A percentile compares a stretch with the other conserved stretches of the same genome.
Conservation (phyloP, 148 eudicot genomes). For the Vaccinium myrtillus region DNA sequence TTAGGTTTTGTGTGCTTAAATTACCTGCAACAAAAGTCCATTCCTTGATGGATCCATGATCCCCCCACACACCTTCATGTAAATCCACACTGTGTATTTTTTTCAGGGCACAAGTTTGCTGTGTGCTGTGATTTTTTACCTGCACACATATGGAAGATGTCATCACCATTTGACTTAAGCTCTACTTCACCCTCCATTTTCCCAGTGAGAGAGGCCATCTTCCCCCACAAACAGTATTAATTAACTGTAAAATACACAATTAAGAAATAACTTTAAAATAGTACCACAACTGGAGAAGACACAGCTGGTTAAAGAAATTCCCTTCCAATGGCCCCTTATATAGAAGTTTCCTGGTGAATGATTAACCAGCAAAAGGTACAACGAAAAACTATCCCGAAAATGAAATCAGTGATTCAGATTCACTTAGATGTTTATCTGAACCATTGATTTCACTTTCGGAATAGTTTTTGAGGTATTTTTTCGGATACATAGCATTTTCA, state of each 20-base stretch:
- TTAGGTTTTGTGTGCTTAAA: neutral
- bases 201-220: neutral
- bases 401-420: too few relatives aligned
- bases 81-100: constrained; percentile 12
- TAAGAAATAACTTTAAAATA: too few relatives aligned
- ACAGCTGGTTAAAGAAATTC: too few relatives aligned
- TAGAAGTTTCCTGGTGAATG: too few relatives aligned
- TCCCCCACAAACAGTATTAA: neutral
- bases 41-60: constrained; percentile 12
- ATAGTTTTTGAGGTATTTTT: too few relatives aligned
- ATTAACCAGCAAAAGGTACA: too few relatives aligned
- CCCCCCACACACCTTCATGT: constrained; percentile 29
- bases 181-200: constrained; percentile 3
- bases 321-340: too few relatives aligned
- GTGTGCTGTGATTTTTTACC: constrained; percentile 19
- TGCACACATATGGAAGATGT: neutral
- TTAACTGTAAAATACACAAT: neutral
- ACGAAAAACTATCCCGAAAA: too few relatives aligned
- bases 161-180: neutral
- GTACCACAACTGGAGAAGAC: neutral
- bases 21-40: constrained; percentile 25
- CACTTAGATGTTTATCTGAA: too few relatives aligned
- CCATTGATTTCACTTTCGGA: too few relatives aligned
- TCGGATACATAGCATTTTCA: too few relatives aligned
- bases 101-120: constrained; percentile 9